Conservation (phyloP, 2,329 filamentous ascomycete genomes). For the Truncatella angustata region DNA sequence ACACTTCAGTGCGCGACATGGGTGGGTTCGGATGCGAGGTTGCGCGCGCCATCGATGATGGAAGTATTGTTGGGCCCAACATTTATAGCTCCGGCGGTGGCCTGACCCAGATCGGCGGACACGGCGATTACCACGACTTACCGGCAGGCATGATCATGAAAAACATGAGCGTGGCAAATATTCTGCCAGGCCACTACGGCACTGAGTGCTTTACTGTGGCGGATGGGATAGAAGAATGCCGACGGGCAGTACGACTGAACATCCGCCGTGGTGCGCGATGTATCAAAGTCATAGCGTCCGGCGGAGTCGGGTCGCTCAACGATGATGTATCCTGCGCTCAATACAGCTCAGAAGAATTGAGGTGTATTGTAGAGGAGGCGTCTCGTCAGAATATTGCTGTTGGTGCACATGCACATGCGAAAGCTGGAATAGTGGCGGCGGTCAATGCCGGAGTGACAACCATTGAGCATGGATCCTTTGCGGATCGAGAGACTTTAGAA, state of each 20-base stretch:
- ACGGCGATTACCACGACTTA: slow-evolving; percentile 43
- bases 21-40: not conserved
- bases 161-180: slow-evolving; percentile 12
- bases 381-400: slow-evolving; percentile 35
- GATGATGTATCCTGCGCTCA: slow-evolving; percentile 41
- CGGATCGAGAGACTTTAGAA: slow-evolving; percentile 42
- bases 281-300: slow-evolving; percentile 45
- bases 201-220: slow-evolving; percentile 34
- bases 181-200: slow-evolving; percentile 28
- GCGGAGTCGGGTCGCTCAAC: slow-evolving; percentile 38
- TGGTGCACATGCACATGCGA: slow-evolving; percentile 43
- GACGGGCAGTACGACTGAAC: slow-evolving; percentile 38
- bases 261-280: slow-evolving; percentile 44
- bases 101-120: slow-evolving; percentile 47
- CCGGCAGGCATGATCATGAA: slow-evolving; percentile 20
- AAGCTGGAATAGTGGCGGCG: slow-evolving; percentile 43
- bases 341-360: slow-evolving; percentile 42
- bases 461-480: slow-evolving; percentile 47
- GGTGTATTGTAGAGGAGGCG: slow-evolving; percentile 42
- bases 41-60: slow-evolving; percentile 27
- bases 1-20: slow-evolving; percentile 48
- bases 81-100: slow-evolving; percentile 44
- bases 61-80: slow-evolving; percentile 44
- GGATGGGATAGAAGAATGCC: slow-evolving; percentile 45
- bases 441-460: slow-evolving; percentile 41